Conservation (phyloP, 768 basidiomycete genomes). For the Amyloporia xantha region DNA sequence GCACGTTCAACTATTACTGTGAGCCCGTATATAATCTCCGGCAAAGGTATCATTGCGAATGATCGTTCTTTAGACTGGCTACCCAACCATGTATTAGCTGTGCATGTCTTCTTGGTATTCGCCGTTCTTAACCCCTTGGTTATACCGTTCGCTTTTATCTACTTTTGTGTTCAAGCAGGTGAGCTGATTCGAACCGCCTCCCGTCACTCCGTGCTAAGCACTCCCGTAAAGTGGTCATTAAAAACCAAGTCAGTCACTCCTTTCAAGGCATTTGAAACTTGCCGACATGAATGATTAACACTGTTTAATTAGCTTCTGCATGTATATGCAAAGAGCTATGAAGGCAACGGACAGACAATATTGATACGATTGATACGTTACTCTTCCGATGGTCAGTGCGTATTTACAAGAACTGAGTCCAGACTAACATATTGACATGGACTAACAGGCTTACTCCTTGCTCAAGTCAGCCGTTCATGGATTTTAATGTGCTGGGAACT, state of each 20-base stretch:
- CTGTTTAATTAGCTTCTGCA: too few relatives aligned
- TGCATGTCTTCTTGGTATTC: conserved; percentile 66
- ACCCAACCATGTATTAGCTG: conserved; percentile 69
- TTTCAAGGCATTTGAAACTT: too few relatives aligned
- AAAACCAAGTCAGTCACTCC: too few relatives aligned
- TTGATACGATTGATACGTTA: conserved; percentile 69
- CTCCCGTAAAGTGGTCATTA: conserved; percentile 73
- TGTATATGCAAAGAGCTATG: conserved; percentile 76
- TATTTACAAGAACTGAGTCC: too few relatives aligned
- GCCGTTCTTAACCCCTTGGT: conserved; percentile 75
- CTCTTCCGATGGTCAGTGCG: conserved; percentile 63
- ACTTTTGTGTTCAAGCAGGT: conserved; percentile 63
- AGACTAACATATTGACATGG: too few relatives aligned
- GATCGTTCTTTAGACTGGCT: conserved; percentile 74
- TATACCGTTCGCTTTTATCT: conserved; percentile 64
- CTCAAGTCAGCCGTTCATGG: conserved; percentile 33
- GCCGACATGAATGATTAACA: too few relatives aligned
- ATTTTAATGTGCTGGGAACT: neutral
- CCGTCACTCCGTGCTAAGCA: too few relatives aligned
- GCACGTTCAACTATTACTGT: conserved; percentile 79
- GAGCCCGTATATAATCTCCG: conserved; percentile 25
- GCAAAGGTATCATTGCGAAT: too few relatives aligned
- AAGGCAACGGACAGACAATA: conserved; percentile 60
- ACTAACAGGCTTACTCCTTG: conserved; percentile 49
- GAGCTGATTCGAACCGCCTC: too few relatives aligned